phyloP scores from a whole-genome alignment of 495 filamentous ascomycete genomes.

The Annulohypoxylon nitens region DNA sequence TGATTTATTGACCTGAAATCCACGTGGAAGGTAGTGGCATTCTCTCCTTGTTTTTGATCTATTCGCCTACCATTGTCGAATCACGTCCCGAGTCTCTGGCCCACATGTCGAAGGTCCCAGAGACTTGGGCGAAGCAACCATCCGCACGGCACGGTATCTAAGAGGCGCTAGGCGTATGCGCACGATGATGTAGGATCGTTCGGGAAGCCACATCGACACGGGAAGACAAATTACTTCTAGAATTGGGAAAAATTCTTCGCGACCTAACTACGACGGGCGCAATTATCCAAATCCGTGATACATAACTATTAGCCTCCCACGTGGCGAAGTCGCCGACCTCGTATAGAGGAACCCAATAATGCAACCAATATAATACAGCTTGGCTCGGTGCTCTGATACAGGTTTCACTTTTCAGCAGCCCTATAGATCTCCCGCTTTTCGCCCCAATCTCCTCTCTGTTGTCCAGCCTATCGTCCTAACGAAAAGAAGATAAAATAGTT shows the following conservation, averaged over 20 bases:
- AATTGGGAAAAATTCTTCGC: constrained; percentile 38
- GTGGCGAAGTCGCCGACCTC: constrained; percentile 47
- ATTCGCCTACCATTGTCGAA: constrained; percentile 19
- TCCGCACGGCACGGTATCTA: constrained; percentile 32
- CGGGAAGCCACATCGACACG: constrained; percentile 40
- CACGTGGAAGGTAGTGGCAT: constrained; percentile 28
- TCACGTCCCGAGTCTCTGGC: constrained; percentile 31
- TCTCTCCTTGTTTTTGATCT: constrained; percentile 12
- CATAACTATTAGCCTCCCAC: constrained; percentile 35
- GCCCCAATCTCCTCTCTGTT: neutral
- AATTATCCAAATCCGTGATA: constrained; percentile 43
- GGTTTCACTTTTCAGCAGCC: constrained; percentile 32
- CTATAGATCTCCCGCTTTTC: neutral
- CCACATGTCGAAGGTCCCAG: constrained; percentile 27
- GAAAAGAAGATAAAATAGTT: neutral
- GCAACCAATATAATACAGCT: constrained; percentile 44
- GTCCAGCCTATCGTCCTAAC: neutral
- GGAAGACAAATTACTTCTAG: constrained; percentile 40
- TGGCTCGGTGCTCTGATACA: constrained; percentile 15
- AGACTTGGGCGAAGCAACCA: constrained; percentile 34
- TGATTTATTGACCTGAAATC: constrained; percentile 34
- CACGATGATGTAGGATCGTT: constrained; percentile 39
- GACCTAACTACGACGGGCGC: neutral
- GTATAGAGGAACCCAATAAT: constrained; percentile 44
- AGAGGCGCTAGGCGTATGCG: constrained; percentile 33